Evolutionary conservation across 495 filamentous ascomycete species (phyloP).

Genomic region (Aspergillus olivimuriae): DNA sequence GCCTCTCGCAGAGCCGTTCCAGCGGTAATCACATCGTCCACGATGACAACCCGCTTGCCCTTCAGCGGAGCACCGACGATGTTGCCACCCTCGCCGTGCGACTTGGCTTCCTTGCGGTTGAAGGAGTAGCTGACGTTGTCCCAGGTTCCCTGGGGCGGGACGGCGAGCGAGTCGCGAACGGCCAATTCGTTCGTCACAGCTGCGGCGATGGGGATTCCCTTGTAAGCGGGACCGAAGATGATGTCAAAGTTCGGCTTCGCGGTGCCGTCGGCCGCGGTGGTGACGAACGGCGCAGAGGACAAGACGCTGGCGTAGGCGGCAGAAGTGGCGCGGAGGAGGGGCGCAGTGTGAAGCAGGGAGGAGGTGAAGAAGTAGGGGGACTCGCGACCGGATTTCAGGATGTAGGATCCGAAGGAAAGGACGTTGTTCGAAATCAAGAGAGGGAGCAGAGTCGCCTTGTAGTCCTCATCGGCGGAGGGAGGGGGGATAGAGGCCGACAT

Average conservation of each 20-base stretch:
- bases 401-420: conserved; percentile 83
- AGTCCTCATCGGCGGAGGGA: conserved; percentile 30
- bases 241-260: conserved; percentile 32
- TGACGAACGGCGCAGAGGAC: conserved; percentile 35
- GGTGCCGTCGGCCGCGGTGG: conserved; percentile 26
- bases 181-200: conserved; percentile 64
- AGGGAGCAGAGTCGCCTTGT: conserved; percentile 65
- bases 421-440: conserved; percentile 65
- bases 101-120: conserved; percentile 93
- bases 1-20: conserved; percentile 91
- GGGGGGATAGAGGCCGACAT: conserved; percentile 19
- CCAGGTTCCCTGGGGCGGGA: conserved; percentile 28
- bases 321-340: conserved; percentile 65
- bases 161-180: conserved; percentile 47
- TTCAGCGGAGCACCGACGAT: conserved; percentile 82
- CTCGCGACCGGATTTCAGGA: conserved; percentile 83
- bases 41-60: conserved; percentile 77
- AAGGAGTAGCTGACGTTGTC: conserved; percentile 67
- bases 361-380: conserved; percentile 99
- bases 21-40: conserved; percentile 95
- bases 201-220: conserved; percentile 84
- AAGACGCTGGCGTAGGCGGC: conserved; percentile 77
- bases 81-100: conserved; percentile 86
- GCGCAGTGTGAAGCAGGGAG: conserved; percentile 71
- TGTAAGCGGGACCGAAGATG: conserved; percentile 79